phyloP scores from a whole-genome alignment of 169 alveolate species.

The Plasmodium reichenowi region DNA sequence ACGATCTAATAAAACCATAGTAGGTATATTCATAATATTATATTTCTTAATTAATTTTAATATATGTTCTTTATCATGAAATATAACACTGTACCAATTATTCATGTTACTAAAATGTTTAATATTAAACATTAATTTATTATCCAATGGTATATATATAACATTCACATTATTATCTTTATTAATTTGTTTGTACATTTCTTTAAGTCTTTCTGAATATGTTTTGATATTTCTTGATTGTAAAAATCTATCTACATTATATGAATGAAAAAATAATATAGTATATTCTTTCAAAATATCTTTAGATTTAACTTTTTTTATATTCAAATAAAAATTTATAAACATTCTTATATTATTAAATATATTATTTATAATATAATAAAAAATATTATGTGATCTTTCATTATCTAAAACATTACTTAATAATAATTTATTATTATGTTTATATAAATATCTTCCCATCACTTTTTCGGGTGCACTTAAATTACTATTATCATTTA shows the following conservation, averaged over 20 bases:
- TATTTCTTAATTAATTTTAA: constrained; percentile 65
- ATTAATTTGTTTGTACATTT: constrained; percentile 39
- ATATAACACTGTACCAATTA: constrained; percentile 62
- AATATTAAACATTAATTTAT: constrained; percentile 53
- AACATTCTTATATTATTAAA: constrained; percentile 26
- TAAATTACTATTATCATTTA: constrained; percentile 48
- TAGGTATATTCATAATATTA: constrained; percentile 69
- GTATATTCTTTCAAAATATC: constrained; percentile 33
- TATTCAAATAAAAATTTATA: constrained; percentile 59
- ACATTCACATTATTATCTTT: constrained; percentile 43
- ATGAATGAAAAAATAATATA: constrained; percentile 68
- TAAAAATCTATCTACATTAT: constrained; percentile 65
- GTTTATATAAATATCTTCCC: constrained; percentile 63
- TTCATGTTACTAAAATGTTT: constrained; percentile 67
- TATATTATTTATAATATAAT: constrained; percentile 24
- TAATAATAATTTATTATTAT: constrained; percentile 4
- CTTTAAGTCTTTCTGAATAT: constrained; percentile 63
- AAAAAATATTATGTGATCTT: constrained; percentile 32
- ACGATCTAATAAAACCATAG: constrained; percentile 67
- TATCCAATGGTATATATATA: constrained; percentile 54
- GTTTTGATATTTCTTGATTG: constrained; percentile 62
- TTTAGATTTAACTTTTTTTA: constrained; percentile 38
- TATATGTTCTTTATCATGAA: constrained; percentile 57
- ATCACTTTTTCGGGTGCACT: constrained; percentile 39
- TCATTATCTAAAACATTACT: constrained; percentile 22